Evolutionary conservation across 495 filamentous ascomycete species (phyloP), one percentile per base, ranked within the genome.

Genomic region (Penicillium alfredii): DNA sequence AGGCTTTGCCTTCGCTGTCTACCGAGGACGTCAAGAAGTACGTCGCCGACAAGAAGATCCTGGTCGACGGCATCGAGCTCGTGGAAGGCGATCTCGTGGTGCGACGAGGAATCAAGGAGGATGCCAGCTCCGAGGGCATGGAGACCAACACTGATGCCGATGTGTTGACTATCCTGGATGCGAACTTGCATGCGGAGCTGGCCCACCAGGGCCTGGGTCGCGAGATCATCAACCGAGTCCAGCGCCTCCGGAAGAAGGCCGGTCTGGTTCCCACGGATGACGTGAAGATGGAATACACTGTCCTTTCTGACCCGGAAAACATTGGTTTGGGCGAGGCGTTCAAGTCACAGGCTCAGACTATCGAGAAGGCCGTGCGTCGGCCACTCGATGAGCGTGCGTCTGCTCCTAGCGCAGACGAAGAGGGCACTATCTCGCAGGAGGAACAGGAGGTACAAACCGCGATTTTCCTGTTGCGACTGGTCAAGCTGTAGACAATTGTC

Each of bases 361-460:
- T 96, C 49, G 81, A 82, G 49, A 93, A 88, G 69, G 86, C 80
- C 18, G 63, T 94, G 35, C 69, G 88, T 43, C 73, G 87, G 48
- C 86, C 84, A 25, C 61, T 94, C 25, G 87, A 94, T 49, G 80
- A 84, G 56, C 80, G 82, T 48, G 66, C 72, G 6, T 62, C 78
- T 10, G 55, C 82, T 23, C 68, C 61, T 24, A 68, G 74, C 13
- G 76, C 68, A 8, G 65, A 71, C 34, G 62, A 68, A 24, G 66
- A 72, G 33, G 77, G 77, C 25, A 64, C 88, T 32, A 87, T 95
- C 47, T 68, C 77, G 35, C 76, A 93, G 56, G 90, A 95, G 58
- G 82, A 94, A 60, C 82, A 89, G 46, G 88, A 95, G 65, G 77
- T 95, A 33, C 84, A 87, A 51, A 86, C 84, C 51, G 85, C 87